Evolutionary conservation across 2,329 filamentous ascomycete genomes (phyloP), one percentile per base, ranked within the genome.

Genomic region (Cordyceps fumosorosea): DNA sequence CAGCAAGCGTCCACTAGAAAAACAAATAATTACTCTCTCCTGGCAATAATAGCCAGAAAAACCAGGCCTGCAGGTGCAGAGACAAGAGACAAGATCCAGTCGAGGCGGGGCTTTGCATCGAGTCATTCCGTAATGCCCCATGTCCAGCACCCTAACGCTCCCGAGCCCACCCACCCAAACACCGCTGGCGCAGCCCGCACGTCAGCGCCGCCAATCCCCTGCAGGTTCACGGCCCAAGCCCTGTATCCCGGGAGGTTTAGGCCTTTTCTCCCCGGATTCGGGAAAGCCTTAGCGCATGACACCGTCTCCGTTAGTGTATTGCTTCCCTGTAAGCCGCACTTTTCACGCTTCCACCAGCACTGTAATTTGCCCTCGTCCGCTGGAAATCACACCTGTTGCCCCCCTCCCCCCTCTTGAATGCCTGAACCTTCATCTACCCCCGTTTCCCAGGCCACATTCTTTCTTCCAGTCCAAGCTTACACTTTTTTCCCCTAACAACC

Each of bases 111-210:
- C 44, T 6, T 7, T 40, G 5, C 20, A 22, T 32, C 29, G 7
- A 62, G 60, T 62, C 60, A 62, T 62, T 57, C 60, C 60, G 60
- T 62, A 52, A 52, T 52, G 53, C 37, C 54, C 60, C 60, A 57
- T 56, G n/a, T 40, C 24, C 18, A 51, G 40, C 50, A 56, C 29
- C 53, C 60, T 57, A 62, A 56, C 60, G 60, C 26, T 61, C 60
- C 60, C 60, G 60, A 62, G 54, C 47, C 44, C 44, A 56, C 60
- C 60, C 44, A 47, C 44, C n/a, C 42, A 44, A 20, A 20, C 42
- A 18, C 59, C 34, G 8, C 16, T 55, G 29, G 16, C 51, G 20
- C 45, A 16, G 16, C 24, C 16, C 14, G 24, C 5, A 20, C 24
- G 22, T 40, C 56, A 40, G 32, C 20, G 54, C 54, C 34, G 42